Base-by-base conservation (phyloP, 2,329 filamentous ascomycete species). In the Fusarium subglutinans region DNA sequence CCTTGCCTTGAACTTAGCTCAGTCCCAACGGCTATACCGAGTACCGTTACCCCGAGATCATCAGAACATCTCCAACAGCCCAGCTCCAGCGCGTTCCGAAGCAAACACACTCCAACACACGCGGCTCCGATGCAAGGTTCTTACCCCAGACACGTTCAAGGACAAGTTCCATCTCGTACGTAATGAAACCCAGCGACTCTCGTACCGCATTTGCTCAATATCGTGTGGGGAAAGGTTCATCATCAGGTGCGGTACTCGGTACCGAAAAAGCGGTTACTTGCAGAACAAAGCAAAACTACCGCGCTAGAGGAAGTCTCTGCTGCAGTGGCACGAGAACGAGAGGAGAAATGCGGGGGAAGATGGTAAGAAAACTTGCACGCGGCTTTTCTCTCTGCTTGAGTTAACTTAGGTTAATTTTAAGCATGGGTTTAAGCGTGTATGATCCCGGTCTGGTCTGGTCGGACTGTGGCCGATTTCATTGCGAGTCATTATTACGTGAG, bases 351-450 rank as follows among this genome's bases (percentile, higher is more conserved):
- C 72, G 74, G 73, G 66, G 70, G 55, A 61, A 63, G 41, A 24
- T 40, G 50, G n/a, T 37, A 14, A 28, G 33, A 37, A 37, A 37
- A 51, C n/a, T 24, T 35, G 48, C 18, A 24, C n/a, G 17, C 48
- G 11, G 30, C 18, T 35, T 26, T 28, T 67, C 63, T 66, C 44
- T n/a, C 33, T 48, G 28, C 35, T 24, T 18, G 30, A 37, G 15
- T 35, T 24, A 30, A 30, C 14, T 48, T 50, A 37, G 50, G 30
- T 53, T 60, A 70, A 50, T 60, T 70, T 70, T 70, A 69, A 74
- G 72, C 72, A 72, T 74, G 72, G 67, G 55, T 66, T 74, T 74
- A 74, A 74, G 72, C 71, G 59, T 63, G 54, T 30, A 37, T 40
- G 24, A 60, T 28, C 57, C 44, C 37, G 43, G 54, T 24, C 40